phyloP scores from a whole-genome alignment of 208 protist species.

The Sergeia podlipaevii region DNA sequence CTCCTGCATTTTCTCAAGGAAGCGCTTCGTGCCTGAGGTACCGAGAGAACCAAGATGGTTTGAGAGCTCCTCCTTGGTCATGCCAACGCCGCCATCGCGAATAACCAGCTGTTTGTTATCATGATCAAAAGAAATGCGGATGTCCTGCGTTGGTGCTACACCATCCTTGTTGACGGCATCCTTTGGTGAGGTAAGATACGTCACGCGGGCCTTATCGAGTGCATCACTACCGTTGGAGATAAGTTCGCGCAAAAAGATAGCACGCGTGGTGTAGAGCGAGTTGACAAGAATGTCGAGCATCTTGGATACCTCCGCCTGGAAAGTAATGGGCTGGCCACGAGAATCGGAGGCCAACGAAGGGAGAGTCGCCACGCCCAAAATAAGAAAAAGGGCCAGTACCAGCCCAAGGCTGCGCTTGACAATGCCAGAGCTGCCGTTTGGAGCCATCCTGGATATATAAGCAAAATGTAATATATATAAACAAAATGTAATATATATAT shows the following conservation, averaged over 20 bases:
- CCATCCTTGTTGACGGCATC: slow-evolving; percentile 79
- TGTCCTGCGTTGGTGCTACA: slow-evolving; percentile 83
- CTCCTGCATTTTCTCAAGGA: slow-evolving; percentile 88
- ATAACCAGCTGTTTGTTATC: slow-evolving; percentile 95
- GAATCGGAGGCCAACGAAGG: too few relatives aligned
- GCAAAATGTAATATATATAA: too few relatives aligned
- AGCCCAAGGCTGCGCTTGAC: too few relatives aligned
- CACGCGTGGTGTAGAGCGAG: slow-evolving; percentile 99
- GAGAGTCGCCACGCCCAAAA: neutral
- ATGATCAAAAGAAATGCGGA: slow-evolving; percentile 85
- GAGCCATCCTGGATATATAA: too few relatives aligned
- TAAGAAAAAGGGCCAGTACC: neutral
- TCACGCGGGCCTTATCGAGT: slow-evolving; percentile 99
- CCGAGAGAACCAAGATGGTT: slow-evolving; percentile 99
- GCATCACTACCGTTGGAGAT: slow-evolving; percentile 99
- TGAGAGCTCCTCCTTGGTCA: slow-evolving; percentile 99
- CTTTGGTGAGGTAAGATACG: slow-evolving; percentile 93
- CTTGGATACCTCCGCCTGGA: slow-evolving; percentile 96
- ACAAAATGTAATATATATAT: too few relatives aligned
- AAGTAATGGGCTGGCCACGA: slow-evolving; percentile 78
- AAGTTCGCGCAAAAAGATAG: slow-evolving; percentile 99
- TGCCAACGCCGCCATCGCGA: slow-evolving; percentile 98
- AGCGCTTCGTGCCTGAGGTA: slow-evolving; percentile 98
- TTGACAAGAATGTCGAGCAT: slow-evolving; percentile 99
- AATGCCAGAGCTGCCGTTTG: too few relatives aligned